Conservation (phyloP, 306 rosid species). For the Fagus crenata region DNA sequence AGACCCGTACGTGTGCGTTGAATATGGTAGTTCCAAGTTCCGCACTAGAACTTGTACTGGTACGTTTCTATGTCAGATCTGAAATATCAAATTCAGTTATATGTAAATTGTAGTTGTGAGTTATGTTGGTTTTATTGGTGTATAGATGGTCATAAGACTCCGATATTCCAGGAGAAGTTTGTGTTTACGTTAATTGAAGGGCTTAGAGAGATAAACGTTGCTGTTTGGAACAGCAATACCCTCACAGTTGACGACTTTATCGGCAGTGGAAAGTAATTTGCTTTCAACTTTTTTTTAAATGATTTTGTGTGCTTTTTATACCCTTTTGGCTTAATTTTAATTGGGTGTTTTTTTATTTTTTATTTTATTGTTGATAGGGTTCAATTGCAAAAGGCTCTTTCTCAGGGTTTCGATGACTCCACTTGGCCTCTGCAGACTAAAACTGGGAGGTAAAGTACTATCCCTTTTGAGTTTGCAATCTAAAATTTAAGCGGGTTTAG, state of each 20-base stretch:
- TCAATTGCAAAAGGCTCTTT: constrained; percentile 69
- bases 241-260: constrained; percentile 71
- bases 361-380: constrained; percentile 37
- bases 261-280: constrained; percentile 70
- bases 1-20: constrained; percentile 80
- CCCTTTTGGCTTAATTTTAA: constrained; percentile 14
- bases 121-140: constrained; percentile 9
- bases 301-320: background rate
- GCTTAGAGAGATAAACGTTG: constrained; percentile 61
- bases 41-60: constrained; percentile 85
- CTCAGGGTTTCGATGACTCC: constrained; percentile 77
- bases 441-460: constrained; percentile 60
- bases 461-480: background rate
- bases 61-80: constrained; percentile 15
- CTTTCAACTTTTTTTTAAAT: constrained; percentile 5
- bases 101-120: background rate
- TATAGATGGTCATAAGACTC: constrained; percentile 72
- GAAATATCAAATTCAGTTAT: background rate
- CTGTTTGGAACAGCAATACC: constrained; percentile 89
- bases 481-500: background rate
- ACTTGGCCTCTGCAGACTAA: constrained; percentile 81
- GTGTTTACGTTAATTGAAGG: constrained; percentile 70
- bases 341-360: constrained; percentile 18
- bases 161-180: constrained; percentile 79
- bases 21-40: constrained; percentile 62